Evolutionary conservation across 768 basidiomycete genomes (phyloP).

Genomic region (Scleroderma citrinum): DNA sequence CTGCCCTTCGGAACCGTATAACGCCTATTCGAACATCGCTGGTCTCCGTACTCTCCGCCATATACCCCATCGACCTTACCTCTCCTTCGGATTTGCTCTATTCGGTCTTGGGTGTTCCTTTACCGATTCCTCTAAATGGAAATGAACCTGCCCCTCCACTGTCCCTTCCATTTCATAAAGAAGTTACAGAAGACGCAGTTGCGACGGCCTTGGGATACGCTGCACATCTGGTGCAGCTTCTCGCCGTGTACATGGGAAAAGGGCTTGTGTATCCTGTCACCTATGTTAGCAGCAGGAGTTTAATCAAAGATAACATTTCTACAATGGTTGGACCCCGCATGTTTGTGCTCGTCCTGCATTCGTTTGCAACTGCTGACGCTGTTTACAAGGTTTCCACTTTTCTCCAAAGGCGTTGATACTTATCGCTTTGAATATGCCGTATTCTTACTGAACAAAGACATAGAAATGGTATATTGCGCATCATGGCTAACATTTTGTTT

Average conservation of each 20-base stretch:
- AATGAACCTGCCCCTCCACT: constrained; percentile 85
- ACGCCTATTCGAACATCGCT: constrained; percentile 54
- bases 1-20: constrained; percentile 44
- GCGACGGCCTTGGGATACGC: constrained; percentile 90
- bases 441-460: constrained; percentile 93
- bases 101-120: constrained; percentile 79
- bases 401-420: constrained; percentile 89
- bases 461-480: constrained; percentile 67
- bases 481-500: background rate
- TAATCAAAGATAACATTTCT: constrained; percentile 89
- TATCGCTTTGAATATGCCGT: constrained; percentile 98
- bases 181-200: constrained; percentile 77
- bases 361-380: constrained; percentile 8
- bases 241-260: constrained; percentile 74
- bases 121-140: constrained; percentile 74
- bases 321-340: constrained; percentile 93
- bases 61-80: constrained; percentile 87
- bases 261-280: constrained; percentile 84
- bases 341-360: constrained; percentile 41
- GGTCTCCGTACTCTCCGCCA: constrained; percentile 62
- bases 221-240: constrained; percentile 77
- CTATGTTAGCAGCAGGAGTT: constrained; percentile 83
- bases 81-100: constrained; percentile 85
- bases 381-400: constrained; percentile 80
- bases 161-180: constrained; percentile 53